These are phyloP conservation scores for Acer campestre DNA, from an alignment of 345 rosid genomes.

Conservation along the genomic window DNA sequence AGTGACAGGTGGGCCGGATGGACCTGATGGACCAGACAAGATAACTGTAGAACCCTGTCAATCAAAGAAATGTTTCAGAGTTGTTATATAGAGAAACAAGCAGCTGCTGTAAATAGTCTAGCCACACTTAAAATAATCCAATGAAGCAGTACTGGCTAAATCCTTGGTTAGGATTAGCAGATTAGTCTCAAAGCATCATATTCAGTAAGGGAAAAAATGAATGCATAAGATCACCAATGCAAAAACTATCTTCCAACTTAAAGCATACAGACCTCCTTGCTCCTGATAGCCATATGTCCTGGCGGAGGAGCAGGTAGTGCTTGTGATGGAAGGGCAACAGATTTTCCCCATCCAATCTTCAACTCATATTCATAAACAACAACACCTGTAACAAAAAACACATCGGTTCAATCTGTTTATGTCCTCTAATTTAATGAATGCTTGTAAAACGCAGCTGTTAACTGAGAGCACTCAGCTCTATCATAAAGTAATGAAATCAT, in stretches of 20 bases:
- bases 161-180: neutral
- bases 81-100: slow-evolving; percentile 16
- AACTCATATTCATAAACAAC: slow-evolving; percentile 93
- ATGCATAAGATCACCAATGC: slow-evolving; percentile 17
- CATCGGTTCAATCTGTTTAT: slow-evolving; percentile 8
- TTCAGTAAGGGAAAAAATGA: slow-evolving; percentile 9
- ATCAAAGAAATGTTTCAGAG: slow-evolving; percentile 30
- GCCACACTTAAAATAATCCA: slow-evolving; percentile 6
- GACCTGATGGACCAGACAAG: slow-evolving; percentile 98
- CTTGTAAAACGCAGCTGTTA: neutral
- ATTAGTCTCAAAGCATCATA: neutral
- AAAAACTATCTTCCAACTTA: slow-evolving; percentile 9
- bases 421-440: neutral
- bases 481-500: neutral
- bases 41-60: slow-evolving; percentile 88
- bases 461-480: slow-evolving; percentile 3
- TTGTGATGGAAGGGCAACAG: slow-evolving; percentile 99
- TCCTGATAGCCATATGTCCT: slow-evolving; percentile 99
- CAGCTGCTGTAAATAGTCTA: neutral
- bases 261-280: slow-evolving; percentile 79
- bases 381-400: slow-evolving; percentile 60
- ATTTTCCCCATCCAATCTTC: slow-evolving; percentile 99
- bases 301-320: slow-evolving; percentile 99
- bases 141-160: neutral
- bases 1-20: slow-evolving; percentile 91